Evolutionary conservation across 495 filamentous ascomycete species (phyloP), one percentile per base, ranked within the genome.

Genomic region (Darksidea phi): DNA sequence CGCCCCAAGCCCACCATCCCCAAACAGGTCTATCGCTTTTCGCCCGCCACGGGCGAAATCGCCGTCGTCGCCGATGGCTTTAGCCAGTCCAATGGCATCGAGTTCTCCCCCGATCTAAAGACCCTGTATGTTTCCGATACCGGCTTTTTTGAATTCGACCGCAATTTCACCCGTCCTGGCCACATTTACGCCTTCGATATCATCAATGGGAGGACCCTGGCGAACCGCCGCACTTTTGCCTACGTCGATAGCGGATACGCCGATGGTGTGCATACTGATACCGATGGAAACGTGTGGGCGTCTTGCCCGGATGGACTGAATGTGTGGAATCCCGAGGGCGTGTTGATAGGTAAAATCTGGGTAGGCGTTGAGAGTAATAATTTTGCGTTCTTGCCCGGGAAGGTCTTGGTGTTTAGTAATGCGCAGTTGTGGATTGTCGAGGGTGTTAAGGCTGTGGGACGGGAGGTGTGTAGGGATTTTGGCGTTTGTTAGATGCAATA

Each of bases 21-120:
- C 59, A 65, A 80, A 8, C 75, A 76, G 70, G 80, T 82, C 15
- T 83, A 83, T 58, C 76, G 81, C 4, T 83, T 78, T 67, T 73
- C 78, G n/a, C 79, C 80, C 0, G 37, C 56, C 1, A 82, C 75
- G 0, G 73, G 77, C 37, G 73, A 72, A 23, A 71, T 81, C 25
- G 69, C 75, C 10, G 79, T 76, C 36, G 75, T 84, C 24, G 81
- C 81, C 1, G 59, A 65, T 52, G 61, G 63, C 36, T 63, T 77
- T 42, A 54, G 63, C 26, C 70, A 76, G 51, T 63, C 71, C 26
- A 78, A 77, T 64, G 77, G 77, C n/a, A 67, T 81, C 20, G 75
- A 72, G 21, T 71, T 80, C 48, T 75, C 75, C 11, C 77, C 77
- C 2, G 70, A 77, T 45, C 70, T 72, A 23, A 69, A 77, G 12